Conservation (phyloP, 2,329 filamentous ascomycete genomes). For the Phaeophleospora eucalypticola region DNA sequence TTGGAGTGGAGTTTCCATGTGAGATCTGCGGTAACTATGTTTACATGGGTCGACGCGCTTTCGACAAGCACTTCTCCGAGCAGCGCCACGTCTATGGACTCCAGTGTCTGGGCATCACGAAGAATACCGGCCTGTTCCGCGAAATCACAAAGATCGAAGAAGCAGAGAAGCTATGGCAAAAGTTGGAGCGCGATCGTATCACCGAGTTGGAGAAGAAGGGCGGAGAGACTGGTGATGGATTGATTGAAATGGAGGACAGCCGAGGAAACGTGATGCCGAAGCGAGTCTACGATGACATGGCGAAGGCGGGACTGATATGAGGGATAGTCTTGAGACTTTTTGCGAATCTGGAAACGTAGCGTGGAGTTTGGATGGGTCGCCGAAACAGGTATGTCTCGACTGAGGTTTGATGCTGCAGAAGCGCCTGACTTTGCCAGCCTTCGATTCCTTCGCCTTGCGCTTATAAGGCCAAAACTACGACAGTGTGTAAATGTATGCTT, state of each 20-base stretch:
- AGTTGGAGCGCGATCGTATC: conserved; percentile 82
- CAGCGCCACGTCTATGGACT: conserved; percentile 87
- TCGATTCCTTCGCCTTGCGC: not conserved
- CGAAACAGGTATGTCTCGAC: not conserved
- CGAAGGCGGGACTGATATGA: conserved; percentile 82
- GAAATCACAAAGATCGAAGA: conserved; percentile 93
- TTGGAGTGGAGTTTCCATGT: conserved; percentile 91
- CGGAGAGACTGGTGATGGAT: conserved; percentile 53
- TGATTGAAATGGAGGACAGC: conserved; percentile 97
- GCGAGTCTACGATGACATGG: conserved; percentile 93
- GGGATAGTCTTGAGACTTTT: not conserved
- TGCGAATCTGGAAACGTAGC: too few relatives aligned
- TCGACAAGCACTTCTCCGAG: conserved; percentile 98
- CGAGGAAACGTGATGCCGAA: conserved; percentile 99
- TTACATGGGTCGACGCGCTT: conserved; percentile 95
- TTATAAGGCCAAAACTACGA: too few relatives aligned
- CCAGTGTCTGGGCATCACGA: conserved; percentile 89
- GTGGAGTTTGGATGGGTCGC: not conserved
- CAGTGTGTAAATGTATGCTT: too few relatives aligned
- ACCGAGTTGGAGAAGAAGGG: conserved; percentile 65
- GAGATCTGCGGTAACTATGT: conserved; percentile 98
- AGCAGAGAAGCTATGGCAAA: conserved; percentile 83
- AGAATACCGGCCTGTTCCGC: conserved; percentile 75
- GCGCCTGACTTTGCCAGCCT: not conserved
- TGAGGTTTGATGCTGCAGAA: not conserved